Percentiles rank a stretch among this genome's conserved stretches.
phyloP scores from a whole-genome alignment of 495 filamentous ascomycete genomes.

The Emericellopsis terricola region DNA sequence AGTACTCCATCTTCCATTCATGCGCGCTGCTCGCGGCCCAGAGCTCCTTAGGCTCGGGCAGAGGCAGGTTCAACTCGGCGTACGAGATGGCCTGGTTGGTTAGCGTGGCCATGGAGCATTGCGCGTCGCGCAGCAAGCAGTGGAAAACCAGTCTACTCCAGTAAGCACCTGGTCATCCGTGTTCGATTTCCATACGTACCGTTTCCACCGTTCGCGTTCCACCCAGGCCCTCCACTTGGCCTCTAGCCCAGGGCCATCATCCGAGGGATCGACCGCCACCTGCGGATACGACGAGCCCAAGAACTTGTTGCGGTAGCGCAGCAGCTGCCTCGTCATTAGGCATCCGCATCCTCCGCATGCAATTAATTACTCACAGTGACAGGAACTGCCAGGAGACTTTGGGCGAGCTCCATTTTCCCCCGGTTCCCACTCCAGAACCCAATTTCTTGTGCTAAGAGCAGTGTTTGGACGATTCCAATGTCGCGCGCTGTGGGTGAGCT shows the following conservation, averaged over 20 bases:
- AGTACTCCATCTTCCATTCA: conserved; percentile 37
- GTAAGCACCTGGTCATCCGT: conserved; percentile 2
- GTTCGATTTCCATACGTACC: conserved; percentile 15
- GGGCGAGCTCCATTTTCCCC: conserved; percentile 50
- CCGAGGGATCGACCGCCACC: conserved; percentile 22
- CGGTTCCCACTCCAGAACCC: conserved; percentile 50
- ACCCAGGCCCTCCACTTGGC: conserved; percentile 42
- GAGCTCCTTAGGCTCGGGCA: conserved; percentile 32
- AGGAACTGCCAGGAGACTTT: conserved; percentile 35
- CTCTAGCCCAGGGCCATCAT: conserved; percentile 28
- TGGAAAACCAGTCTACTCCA: conserved; percentile 34
- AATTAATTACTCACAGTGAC: conserved; percentile 20
- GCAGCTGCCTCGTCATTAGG: conserved; percentile 15
- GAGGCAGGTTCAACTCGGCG: conserved; percentile 39
- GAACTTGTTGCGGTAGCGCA: conserved; percentile 23
- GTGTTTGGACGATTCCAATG: conserved; percentile 34
- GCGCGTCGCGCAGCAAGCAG: conserved; percentile 36
- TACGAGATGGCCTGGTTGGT: conserved; percentile 42
- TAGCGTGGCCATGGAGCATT: conserved; percentile 37
- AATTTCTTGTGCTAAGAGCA: conserved; percentile 35
- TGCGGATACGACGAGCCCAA: conserved; percentile 26
- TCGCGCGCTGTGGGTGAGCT: conserved; percentile 31
- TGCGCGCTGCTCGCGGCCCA: conserved; percentile 37
- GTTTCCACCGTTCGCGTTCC: conserved; percentile 35
- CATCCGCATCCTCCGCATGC: conserved; percentile 7